These are phyloP conservation scores for Podospora tetraspora DNA, from an alignment of 495 filamentous ascomycete genomes.

Conservation along the genomic window DNA sequence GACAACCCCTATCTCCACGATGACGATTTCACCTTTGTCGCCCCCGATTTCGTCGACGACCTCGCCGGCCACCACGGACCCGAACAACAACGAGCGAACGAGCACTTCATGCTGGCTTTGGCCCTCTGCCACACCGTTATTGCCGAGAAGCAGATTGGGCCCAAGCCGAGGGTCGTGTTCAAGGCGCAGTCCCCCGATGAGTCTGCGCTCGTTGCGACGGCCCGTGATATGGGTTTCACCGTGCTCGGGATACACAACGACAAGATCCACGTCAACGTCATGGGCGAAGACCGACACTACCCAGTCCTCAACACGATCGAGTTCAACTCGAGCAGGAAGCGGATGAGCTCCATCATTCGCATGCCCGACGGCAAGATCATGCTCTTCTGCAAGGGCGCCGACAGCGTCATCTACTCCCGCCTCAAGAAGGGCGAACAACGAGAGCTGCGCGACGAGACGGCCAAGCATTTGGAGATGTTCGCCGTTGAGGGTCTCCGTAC, in stretches of 20 bases:
- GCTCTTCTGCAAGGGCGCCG: conserved; percentile 95
- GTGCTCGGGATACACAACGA: conserved; percentile 74
- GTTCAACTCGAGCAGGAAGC: conserved; percentile 94
- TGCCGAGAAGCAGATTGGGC: conserved; percentile 79
- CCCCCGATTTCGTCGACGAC: conserved; percentile 81
- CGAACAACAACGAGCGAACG: conserved; percentile 68
- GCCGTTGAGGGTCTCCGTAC: conserved; percentile 93
- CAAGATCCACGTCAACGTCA: conserved; percentile 75
- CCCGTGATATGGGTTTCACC: conserved; percentile 94
- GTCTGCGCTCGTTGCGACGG: conserved; percentile 88
- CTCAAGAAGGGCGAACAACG: conserved; percentile 78
- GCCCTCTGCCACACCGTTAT: conserved; percentile 96
- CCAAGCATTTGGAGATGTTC: conserved; percentile 93
- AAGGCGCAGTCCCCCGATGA: conserved; percentile 98
- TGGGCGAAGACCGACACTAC: conserved; percentile 79
- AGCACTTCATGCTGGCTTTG: conserved; percentile 91
- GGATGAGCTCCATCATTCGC: conserved; percentile 95
- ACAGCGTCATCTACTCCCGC: conserved; percentile 95
- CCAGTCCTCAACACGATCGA: conserved; percentile 91
- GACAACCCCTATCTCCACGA: conserved; percentile 88
- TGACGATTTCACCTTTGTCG: conserved; percentile 85
- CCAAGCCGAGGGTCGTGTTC: conserved; percentile 87
- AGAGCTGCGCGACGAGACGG: conserved; percentile 75
- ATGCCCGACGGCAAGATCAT: conserved; percentile 93
- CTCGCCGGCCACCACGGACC: conserved; percentile 69